These are phyloP conservation scores for Amylostereum chailletii DNA, from an alignment of 1,284 basidiomycete species.

Conservation along the genomic window DNA sequence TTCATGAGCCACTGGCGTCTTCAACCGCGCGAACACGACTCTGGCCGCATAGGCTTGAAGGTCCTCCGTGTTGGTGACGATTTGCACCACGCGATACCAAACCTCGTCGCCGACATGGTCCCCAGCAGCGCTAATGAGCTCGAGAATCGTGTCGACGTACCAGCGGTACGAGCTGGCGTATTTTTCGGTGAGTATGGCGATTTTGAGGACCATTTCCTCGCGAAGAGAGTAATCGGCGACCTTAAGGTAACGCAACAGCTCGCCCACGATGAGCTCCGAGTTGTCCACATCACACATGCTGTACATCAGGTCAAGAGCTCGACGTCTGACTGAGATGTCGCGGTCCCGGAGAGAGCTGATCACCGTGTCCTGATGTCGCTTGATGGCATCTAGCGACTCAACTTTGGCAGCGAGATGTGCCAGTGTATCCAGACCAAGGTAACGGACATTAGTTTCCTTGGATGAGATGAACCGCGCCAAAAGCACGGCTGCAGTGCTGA, in stretches of 20 bases:
- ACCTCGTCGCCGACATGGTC: conserved; percentile 99
- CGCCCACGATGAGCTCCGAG: conserved; percentile 90
- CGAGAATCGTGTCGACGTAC: conserved; percentile 95
- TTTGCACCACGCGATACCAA: conserved; percentile 98
- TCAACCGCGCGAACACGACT: conserved; percentile 89
- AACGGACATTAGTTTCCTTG: conserved; percentile 97
- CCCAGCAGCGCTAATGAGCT: conserved; percentile 92
- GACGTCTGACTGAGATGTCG: conserved; percentile 92
- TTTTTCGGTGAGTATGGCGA: conserved; percentile 96
- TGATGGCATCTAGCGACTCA: conserved; percentile 86
- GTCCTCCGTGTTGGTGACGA: conserved; percentile 97
- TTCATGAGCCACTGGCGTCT: conserved; percentile 87
- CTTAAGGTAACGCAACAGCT: conserved; percentile 86
- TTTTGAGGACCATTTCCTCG: conserved; percentile 98
- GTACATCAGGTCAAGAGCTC: conserved; percentile 93
- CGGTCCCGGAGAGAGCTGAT: conserved; percentile 92
- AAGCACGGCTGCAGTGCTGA: conserved; percentile 84
- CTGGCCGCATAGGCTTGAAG: conserved; percentile 91
- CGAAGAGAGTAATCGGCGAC: conserved; percentile 93
- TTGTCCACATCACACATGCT: conserved; percentile 99
- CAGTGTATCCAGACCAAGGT: conserved; percentile 97
- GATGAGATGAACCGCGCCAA: conserved; percentile 95
- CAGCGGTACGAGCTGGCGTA: conserved; percentile 93
- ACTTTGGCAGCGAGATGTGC: conserved; percentile 93
- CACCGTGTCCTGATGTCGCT: conserved; percentile 93